A percentile compares a stretch with the other conserved stretches of the same genome.
phyloP scores from a whole-genome alignment of 2,329 filamentous ascomycete species.

The Exophiala alcalophila region DNA sequence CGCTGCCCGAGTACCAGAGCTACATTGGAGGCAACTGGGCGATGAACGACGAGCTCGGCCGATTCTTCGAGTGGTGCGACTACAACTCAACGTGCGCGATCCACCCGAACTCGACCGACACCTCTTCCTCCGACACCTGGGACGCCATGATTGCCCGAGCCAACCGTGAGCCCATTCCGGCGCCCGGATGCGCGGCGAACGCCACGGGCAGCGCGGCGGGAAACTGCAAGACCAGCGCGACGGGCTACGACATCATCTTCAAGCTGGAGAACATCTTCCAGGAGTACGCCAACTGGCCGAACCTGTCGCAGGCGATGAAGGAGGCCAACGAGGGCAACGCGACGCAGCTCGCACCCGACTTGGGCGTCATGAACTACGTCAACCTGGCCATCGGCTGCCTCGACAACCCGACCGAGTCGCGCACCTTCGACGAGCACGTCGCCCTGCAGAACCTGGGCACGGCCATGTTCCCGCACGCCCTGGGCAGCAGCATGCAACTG shows the following conservation, averaged over 20 bases:
- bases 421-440: constrained; percentile 28
- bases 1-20: constrained; percentile 34
- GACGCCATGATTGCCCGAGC: constrained; percentile 14
- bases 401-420: constrained; percentile 37
- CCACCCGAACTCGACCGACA: neutral
- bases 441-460: constrained; percentile 34
- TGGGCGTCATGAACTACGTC: constrained; percentile 31
- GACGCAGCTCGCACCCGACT: constrained; percentile 34
- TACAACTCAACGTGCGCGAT: constrained; percentile 10
- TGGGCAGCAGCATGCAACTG: constrained; percentile 38
- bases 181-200: constrained; percentile 37
- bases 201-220: constrained; percentile 34
- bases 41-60: constrained; percentile 10
- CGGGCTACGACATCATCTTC: constrained; percentile 37
- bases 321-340: constrained; percentile 39
- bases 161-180: constrained; percentile 34
- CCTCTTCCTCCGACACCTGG: constrained; percentile 3
- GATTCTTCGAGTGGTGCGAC: constrained; percentile 18
- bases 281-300: constrained; percentile 24
- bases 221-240: constrained; percentile 38
- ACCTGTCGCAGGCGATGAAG: constrained; percentile 30
- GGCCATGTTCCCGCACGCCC: constrained; percentile 37
- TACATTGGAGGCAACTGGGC: constrained; percentile 3
- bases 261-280: constrained; percentile 35
- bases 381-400: constrained; percentile 40